phyloP scores from a whole-genome alignment of 257 asterid genomes.

The Solanum sejunctum region DNA sequence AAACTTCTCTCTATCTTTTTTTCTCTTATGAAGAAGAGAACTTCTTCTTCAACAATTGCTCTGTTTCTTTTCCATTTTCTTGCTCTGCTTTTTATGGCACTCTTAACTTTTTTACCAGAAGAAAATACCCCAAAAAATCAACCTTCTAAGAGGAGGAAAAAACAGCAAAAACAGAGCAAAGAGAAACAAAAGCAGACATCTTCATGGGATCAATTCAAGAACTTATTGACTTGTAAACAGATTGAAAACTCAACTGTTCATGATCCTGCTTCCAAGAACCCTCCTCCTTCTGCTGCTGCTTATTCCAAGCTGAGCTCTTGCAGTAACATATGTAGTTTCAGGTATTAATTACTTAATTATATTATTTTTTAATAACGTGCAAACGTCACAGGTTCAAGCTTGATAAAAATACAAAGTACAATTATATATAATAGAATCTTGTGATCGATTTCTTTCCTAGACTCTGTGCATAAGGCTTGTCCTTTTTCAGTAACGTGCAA shows the following conservation, averaged over 20 bases:
- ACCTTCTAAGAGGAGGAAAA: constrained; percentile 30
- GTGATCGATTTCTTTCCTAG: too few species aligned
- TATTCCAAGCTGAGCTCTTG: constrained; percentile 23
- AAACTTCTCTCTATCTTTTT: constrained; percentile 9
- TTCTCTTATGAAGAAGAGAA: constrained; percentile 31
- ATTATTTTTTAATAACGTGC: not conserved
- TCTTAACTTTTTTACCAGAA: constrained; percentile 38
- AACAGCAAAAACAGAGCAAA: constrained; percentile 3
- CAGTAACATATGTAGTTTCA: constrained; percentile 48
- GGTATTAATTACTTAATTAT: not conserved
- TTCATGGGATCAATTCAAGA: constrained; percentile 89
- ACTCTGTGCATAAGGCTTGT: too few species aligned
- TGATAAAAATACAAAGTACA: too few species aligned
- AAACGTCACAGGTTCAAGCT: too few species aligned
- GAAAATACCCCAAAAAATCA: constrained; percentile 7
- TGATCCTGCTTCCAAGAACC: constrained; percentile 35
- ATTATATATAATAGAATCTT: too few species aligned
- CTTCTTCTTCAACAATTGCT: constrained; percentile 3
- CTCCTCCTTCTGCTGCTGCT: not conserved
- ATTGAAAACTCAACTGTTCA: constrained; percentile 46
- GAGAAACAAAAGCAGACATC: constrained; percentile 26
- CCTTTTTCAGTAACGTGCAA: not conserved
- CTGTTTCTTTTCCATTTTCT: constrained; percentile 18
- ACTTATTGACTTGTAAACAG: constrained; percentile 68
- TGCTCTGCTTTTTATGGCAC: constrained; percentile 48